Evolutionary conservation across 1,284 basidiomycete species (phyloP), one percentile per base, ranked within the genome.

Genomic region (Malassezia sympodialis): DNA sequence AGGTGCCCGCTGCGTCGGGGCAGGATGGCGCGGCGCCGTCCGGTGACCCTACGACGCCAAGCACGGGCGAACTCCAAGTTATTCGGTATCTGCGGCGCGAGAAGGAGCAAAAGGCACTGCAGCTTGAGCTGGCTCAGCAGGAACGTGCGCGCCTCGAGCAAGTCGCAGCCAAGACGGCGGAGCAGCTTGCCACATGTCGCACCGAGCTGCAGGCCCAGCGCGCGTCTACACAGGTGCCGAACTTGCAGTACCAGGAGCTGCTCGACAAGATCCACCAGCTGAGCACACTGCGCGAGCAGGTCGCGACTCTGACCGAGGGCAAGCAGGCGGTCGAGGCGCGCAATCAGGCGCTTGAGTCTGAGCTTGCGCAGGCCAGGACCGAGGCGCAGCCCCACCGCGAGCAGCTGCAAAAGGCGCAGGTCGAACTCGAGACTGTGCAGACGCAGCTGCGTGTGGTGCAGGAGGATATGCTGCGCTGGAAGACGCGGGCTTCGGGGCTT

Each of bases 21-120:
- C 81, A 80, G 30, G 75, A 61, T n/a, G 63, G 69, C 10, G 51
- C 76, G 4, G 80, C 79, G 15, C 80, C 83, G 58, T 61, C 75
- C 11, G 83, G 84, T 59, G 79, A 78, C 27, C n/a, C 21, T 10
- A 41, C 39, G 32, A 52, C 52, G 0, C 49, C 59, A 2, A 56
- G 58, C 23, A 45, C 59, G 21, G 65, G 68, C 4, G 68, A 72
- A 55, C 77, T 91, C 15, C 85, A 84, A 31, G 85, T 93, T 17
- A 84, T 91, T 43, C 80, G 83, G 1, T 90, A 87, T 75, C 77
- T 91, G 30, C 82, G 88, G 26, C 86, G 86, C 66, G 88, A 91
- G 77, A 90, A 90, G 76, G 87, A 90, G 70, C 87, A 90, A 52
- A 84, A 87, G 37, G 88, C 90, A 61, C 80, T 90, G 32, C 87